Base-by-base conservation (phyloP, 495 filamentous ascomycete genomes). In the Podospora didyma region DNA sequence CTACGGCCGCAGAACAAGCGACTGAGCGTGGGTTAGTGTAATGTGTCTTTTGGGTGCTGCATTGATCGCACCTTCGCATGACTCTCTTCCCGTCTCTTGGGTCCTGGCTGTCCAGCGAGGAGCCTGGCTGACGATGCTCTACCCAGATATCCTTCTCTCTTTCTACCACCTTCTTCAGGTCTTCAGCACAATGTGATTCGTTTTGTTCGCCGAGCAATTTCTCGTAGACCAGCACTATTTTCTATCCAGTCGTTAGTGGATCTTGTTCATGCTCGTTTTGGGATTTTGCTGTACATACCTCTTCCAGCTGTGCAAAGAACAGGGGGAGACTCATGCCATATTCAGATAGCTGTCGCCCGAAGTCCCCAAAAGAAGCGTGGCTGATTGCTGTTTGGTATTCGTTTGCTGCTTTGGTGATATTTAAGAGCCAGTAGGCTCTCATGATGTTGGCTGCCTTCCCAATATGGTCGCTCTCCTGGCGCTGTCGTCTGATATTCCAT, bases 261-360 rank as follows among this genome's bases (percentile, higher is more conserved):
- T 9, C 26, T 3, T 31, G 26, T 3, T 4, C 26, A 31, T 9
- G 26, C 26, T n/a, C n/a, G n/a, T n/a, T n/a, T n/a, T n/a, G n/a
- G n/a, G n/a, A n/a, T n/a, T n/a, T n/a, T n/a, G n/a, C n/a, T n/a
- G 9, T 4, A 31, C 26, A 31, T 31, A 9, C 26, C 21, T 46
- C 23, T n/a, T 46, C 52, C n/a, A 46, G 17, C 39, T 22, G 41
- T 41, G 41, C 16, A 19, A 54, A 54, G 41, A 54, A 54, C 21
- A 23, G 44, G 2, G 41, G 46, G n/a, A 56, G 34, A 1, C 57
- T 63, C 61, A 63, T 63, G 14, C 61, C 61, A 6, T 57, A 48
- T 1, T 51, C 37, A 7, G 57, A 42, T 19, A 60, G 53, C 4
- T 60, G 39, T 23, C n/a, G 23, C 39, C 51, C 53, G 7, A 60